Evolutionary conservation across 306 rosid genomes (phyloP), one percentile per base, ranked within the genome.

Genomic region (Cucurbita argyrosperma): DNA sequence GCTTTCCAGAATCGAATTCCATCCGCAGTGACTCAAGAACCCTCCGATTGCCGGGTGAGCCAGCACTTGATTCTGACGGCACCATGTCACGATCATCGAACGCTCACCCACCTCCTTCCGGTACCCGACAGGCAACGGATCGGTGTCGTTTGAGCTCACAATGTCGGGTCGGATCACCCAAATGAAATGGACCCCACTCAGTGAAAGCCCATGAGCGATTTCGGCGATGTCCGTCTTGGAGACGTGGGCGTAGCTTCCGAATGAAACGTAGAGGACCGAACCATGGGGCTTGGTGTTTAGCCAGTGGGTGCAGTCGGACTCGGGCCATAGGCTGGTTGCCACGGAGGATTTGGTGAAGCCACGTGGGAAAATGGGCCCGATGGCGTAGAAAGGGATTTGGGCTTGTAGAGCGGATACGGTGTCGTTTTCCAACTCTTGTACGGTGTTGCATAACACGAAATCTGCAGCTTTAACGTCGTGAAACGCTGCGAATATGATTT

Each of bases 191-290:
- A 82, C 88, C 0, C 79, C 57, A 67, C 91, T 81, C 13, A 76
- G 75, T 13, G 60, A 72, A 37, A 89, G 82, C 76, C 95, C 89
- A 8, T 76, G 18, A 15, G 86, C 91, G 7, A 89, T 82, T 55
- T 87, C 81, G 0, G 4, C 3, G 0, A 85, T 76, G 75, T 82
- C 86, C 4, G 26, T 8, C 43, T 75, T 70, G 1, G 76, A 12
- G 6, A 85, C 60, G 72, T 89, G 89, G 63, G 91, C 86, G 35
- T 77, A 89, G 80, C 91, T 83, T 19, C 91, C 95, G 58, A 87
- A 89, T 0, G 88, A 85, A 35, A 84, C 81, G 13, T 89, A 89
- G 30, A 87, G 71, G 19, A 85, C 95, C 4, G 91, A 89, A 65
- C 58, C 84, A 0, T 63, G 55, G 26, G 84, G 85, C 74, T 77